Percentiles rank a stretch among this genome's conserved stretches.
Conservation (phyloP, 305 asterid species). For the Fraxinus dipetala region DNA sequence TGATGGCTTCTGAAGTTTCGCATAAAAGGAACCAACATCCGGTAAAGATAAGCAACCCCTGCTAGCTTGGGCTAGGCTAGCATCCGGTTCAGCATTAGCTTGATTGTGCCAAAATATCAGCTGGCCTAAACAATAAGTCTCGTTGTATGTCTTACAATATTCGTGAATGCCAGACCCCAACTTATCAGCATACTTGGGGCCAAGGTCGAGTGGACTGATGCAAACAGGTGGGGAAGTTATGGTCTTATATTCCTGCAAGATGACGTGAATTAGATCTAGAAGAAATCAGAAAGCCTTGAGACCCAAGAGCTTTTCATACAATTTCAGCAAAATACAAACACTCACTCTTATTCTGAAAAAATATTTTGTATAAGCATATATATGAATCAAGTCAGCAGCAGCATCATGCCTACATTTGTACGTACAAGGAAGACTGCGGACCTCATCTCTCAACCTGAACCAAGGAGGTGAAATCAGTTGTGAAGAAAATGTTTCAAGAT, state of each 20-base stretch:
- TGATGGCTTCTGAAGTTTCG: constrained; percentile 86
- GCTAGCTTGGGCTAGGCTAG: constrained; percentile 66
- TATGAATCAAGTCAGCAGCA: constrained; percentile 96
- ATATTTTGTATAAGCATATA: constrained; percentile 82
- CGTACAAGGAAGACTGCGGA: constrained; percentile 84
- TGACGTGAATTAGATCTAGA: constrained; percentile 11
- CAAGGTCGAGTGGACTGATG: constrained; percentile 92
- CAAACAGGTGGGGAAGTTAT: constrained; percentile 89
- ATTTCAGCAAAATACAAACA: constrained; percentile 17
- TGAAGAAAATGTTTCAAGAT: neutral
- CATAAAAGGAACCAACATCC: constrained; percentile 86
- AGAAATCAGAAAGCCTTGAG: constrained; percentile 11
- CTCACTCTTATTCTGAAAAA: constrained; percentile 77
- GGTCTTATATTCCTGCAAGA: constrained; percentile 70
- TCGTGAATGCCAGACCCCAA: constrained; percentile 81
- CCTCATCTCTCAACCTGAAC: constrained; percentile 96
- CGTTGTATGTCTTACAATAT: constrained; percentile 84
- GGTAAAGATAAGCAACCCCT: constrained; percentile 96
- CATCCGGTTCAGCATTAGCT: constrained; percentile 74
- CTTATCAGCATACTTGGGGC: constrained; percentile 82
- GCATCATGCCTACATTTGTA: constrained; percentile 94
- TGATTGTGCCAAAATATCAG: constrained; percentile 88
- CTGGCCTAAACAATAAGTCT: constrained; percentile 91
- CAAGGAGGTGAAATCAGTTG: constrained; percentile 14
- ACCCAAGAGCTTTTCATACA: constrained; percentile 3